Percentiles rank a stretch among this genome's conserved stretches.
Evolutionary conservation across 495 filamentous ascomycete species (phyloP).

Genomic region (Podospora comata): DNA sequence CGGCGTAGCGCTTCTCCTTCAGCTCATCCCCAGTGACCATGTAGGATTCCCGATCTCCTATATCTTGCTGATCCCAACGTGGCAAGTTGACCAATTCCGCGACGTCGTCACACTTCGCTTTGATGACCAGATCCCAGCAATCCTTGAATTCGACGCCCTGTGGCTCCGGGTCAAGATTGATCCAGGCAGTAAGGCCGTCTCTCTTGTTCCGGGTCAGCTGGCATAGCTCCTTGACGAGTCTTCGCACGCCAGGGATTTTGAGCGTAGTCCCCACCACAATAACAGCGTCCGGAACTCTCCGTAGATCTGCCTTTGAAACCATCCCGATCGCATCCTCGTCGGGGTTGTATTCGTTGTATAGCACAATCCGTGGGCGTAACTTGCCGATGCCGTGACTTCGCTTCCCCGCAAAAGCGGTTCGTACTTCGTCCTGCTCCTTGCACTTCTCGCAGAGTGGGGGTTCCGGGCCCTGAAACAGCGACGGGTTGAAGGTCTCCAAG

Average conservation of each 20-base stretch:
- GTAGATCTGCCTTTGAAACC: constrained; percentile 78
- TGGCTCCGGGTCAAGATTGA: constrained; percentile 83
- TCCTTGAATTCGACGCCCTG: constrained; percentile 79
- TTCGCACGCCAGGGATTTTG: constrained; percentile 87
- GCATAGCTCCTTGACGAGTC: constrained; percentile 89
- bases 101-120: constrained; percentile 83
- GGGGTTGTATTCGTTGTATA: constrained; percentile 96
- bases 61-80: constrained; percentile 65
- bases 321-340: constrained; percentile 94
- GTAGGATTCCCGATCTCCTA: constrained; percentile 35
- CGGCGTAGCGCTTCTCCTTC: constrained; percentile 35
- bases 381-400: constrained; percentile 91
- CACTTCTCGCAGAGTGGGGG: constrained; percentile 81
- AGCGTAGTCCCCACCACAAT: constrained; percentile 93
- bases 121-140: constrained; percentile 87
- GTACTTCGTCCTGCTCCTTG: constrained; percentile 67
- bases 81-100: constrained; percentile 71
- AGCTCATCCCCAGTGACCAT: constrained; percentile 41
- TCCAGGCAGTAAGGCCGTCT: constrained; percentile 91
- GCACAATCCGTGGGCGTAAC: constrained; percentile 85
- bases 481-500: constrained; percentile 70
- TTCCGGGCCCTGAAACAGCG: constrained; percentile 76
- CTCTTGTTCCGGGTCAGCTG: constrained; percentile 69
- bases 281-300: constrained; percentile 80
- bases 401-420: constrained; percentile 74